phyloP scores from a whole-genome alignment of 257 asterid species.

The Solanum lignicaule region DNA sequence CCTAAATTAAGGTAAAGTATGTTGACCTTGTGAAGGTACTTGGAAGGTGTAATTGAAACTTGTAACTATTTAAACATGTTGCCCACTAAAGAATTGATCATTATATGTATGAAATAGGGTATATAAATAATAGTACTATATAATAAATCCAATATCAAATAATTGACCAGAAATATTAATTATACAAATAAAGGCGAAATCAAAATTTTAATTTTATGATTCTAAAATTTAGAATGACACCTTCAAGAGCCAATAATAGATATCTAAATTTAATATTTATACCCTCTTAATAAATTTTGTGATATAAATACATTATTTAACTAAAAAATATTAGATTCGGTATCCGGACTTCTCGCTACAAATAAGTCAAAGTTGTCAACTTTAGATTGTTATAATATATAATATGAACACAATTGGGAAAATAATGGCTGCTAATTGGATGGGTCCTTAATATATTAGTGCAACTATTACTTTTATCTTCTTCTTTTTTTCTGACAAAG shows the following conservation, averaged over 20 bases:
- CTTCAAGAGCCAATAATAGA: background rate
- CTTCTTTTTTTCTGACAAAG: background rate
- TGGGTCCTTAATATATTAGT: background rate
- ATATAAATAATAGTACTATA: background rate
- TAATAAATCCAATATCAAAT: background rate
- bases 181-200: background rate
- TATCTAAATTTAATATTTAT: no score
- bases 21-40: no score
- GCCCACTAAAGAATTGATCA: background rate
- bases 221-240: background rate
- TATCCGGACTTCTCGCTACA: background rate
- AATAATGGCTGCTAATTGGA: background rate
- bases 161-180: background rate
- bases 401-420: background rate
- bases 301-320: no score
- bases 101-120: background rate
- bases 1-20: no score
- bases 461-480: background rate
- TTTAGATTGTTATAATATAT: background rate
- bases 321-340: no score
- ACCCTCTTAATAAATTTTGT: no score
- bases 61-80: background rate
- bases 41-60: no score
- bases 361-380: background rate
- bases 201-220: no score